Evolutionary conservation across 176 grass and related monocot species (phyloP).

Genomic region (Lolium multiflorum): DNA sequence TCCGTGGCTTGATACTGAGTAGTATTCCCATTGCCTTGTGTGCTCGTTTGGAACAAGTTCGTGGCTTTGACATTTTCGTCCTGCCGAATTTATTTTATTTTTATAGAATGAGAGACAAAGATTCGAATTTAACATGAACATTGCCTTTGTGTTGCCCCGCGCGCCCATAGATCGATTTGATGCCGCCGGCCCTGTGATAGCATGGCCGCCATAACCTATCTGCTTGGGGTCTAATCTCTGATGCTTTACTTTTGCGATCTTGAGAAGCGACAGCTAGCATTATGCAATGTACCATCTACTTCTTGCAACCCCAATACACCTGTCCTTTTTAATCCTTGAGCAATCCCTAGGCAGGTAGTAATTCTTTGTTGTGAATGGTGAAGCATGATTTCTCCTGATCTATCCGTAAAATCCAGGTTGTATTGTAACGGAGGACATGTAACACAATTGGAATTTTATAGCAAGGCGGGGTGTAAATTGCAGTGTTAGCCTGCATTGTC

Average conservation of each 20-base stretch:
- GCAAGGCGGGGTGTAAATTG: neutral
- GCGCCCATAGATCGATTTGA: neutral
- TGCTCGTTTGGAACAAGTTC: too few relatives aligned
- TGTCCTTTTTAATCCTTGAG: neutral
- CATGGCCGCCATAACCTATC: neutral
- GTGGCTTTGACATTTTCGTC: too few relatives aligned
- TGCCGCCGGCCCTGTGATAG: neutral
- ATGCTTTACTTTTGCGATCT: neutral
- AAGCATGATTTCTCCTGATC: neutral
- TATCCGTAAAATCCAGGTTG: neutral
- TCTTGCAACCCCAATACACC: neutral
- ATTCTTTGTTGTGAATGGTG: neutral
- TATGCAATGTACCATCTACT: neutral
- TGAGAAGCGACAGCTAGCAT: neutral
- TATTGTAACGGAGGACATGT: neutral
- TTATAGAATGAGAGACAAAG: too few relatives aligned
- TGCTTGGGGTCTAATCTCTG: neutral
- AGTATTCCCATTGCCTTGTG: too few relatives aligned
- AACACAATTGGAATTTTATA: neutral
- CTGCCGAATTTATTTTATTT: too few relatives aligned
- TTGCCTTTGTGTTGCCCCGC: too few relatives aligned
- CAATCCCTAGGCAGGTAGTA: neutral
- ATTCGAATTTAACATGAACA: neutral
- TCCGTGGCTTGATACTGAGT: too few relatives aligned
- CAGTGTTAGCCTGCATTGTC: neutral